A percentile compares a stretch with the other conserved stretches of the same genome.
Conservation (phyloP, 2,329 filamentous ascomycete genomes). For the Amesomyces nigricolor region DNA sequence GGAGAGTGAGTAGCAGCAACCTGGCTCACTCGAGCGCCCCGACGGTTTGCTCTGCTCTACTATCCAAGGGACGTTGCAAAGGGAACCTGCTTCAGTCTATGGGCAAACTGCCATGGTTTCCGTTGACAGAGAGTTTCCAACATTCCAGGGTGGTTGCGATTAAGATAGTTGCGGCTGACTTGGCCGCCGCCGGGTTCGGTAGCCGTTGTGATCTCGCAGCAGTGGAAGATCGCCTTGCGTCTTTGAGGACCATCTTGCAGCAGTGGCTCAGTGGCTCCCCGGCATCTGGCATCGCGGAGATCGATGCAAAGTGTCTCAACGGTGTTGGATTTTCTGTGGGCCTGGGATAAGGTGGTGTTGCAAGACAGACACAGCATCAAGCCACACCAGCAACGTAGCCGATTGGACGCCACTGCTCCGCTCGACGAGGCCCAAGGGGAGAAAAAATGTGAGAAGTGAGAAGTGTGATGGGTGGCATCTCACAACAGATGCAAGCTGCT, state of each 20-base stretch:
- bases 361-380: conserved; percentile 9
- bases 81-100: no score
- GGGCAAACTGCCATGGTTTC: no score
- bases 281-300: neutral
- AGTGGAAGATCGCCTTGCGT: neutral
- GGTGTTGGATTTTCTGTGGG: neutral
- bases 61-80: no score
- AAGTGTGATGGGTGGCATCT: neutral
- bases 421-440: neutral
- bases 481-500: conserved; percentile 1
- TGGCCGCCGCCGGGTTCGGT: neutral
- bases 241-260: neutral
- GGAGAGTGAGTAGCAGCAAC: no score
- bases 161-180: neutral
- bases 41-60: no score
- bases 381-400: neutral
- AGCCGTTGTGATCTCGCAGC: conserved; percentile 8
- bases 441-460: conserved; percentile 4
- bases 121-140: no score
- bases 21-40: no score
- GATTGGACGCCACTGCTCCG: conserved; percentile 10
- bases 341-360: neutral
- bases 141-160: no score
- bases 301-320: neutral
- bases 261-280: neutral